These are phyloP conservation scores for Penicillium sp. DNA, from an alignment of 2,329 filamentous ascomycete genomes.

Conservation along the genomic window DNA sequence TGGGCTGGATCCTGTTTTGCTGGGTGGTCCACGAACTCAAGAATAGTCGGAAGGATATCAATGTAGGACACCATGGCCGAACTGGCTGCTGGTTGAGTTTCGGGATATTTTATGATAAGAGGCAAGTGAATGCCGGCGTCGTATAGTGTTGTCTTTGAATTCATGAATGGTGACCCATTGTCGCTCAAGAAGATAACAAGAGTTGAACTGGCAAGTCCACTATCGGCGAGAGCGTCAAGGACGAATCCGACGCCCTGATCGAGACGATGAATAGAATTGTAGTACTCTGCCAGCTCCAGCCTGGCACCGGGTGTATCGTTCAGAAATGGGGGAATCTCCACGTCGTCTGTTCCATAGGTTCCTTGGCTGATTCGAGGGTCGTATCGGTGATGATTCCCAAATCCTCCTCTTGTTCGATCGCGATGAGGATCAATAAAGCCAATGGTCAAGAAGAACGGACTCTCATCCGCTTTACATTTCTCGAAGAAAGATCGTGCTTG, in stretches of 20 bases:
- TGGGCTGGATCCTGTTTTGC: background rate
- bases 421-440: constrained; percentile 53
- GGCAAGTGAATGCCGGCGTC: constrained; percentile 51
- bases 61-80: constrained; percentile 50
- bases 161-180: constrained; percentile 54
- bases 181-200: constrained; percentile 53
- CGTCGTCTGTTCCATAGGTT: constrained; percentile 34
- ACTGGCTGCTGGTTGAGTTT: constrained; percentile 33
- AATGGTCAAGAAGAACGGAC: constrained; percentile 50
- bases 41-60: constrained; percentile 50
- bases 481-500: constrained; percentile 44
- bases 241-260: constrained; percentile 48
- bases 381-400: constrained; percentile 45
- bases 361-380: constrained; percentile 27
- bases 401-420: constrained; percentile 44
- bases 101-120: constrained; percentile 44
- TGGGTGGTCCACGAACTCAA: constrained; percentile 42
- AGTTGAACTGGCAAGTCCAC: constrained; percentile 36
- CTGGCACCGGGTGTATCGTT: constrained; percentile 45
- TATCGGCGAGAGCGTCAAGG: constrained; percentile 35
- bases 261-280: constrained; percentile 44
- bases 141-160: constrained; percentile 55
- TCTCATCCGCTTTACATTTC: constrained; percentile 29
- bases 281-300: constrained; percentile 48
- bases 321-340: constrained; percentile 47